Conservation (phyloP, 306 rosid genomes). For the Lablab purpureus region DNA sequence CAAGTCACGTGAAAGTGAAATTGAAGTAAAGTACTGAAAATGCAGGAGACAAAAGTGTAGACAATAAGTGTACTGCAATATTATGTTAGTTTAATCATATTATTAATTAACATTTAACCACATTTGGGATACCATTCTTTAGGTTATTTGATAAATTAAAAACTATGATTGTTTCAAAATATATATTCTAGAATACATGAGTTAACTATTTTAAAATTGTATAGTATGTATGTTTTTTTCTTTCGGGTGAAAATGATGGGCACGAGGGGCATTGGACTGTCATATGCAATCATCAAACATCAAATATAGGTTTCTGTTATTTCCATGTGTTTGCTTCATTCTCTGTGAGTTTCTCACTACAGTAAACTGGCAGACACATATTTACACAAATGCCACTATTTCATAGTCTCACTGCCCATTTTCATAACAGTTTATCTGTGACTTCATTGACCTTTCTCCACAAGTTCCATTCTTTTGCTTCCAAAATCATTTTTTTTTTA, state of each 20-base stretch:
- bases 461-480: conserved; percentile 49
- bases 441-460: conserved; percentile 28
- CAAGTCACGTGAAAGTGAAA: conserved; percentile 6
- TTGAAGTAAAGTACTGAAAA: neutral
- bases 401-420: conserved; percentile 25
- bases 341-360: conserved; percentile 23
- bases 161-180: neutral
- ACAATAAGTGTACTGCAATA: neutral
- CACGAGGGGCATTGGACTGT: conserved; percentile 44
- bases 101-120: neutral
- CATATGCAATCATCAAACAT: conserved; percentile 36
- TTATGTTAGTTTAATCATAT: neutral
- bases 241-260: conserved; percentile 31
- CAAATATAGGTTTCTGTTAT: conserved; percentile 39
- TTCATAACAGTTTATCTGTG: conserved; percentile 49
- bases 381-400: conserved; percentile 9
- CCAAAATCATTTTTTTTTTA: conserved; percentile 12
- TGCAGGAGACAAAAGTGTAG: neutral
- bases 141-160: neutral
- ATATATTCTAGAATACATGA: neutral
- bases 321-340: conserved; percentile 26
- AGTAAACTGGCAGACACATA: conserved; percentile 15
- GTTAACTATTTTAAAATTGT: neutral
- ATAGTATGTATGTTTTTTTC: neutral
- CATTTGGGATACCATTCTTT: neutral